Conservation (phyloP, 345 rosid genomes). For the Mangifera indica region DNA sequence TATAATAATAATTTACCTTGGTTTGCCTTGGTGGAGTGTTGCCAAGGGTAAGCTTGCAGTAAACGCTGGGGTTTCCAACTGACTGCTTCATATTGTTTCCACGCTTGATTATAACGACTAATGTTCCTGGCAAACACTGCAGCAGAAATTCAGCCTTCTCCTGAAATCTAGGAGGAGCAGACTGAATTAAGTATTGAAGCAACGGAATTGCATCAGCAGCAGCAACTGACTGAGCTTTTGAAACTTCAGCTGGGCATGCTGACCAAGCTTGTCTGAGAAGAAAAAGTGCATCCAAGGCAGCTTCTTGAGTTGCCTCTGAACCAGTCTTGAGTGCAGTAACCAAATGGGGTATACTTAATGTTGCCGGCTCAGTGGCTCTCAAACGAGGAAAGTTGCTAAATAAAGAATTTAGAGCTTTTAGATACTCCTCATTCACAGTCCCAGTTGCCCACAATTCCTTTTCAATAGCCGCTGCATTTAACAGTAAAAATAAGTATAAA, state of each 20-base stretch:
- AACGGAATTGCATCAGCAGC: constrained; percentile 98
- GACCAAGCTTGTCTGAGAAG: constrained; percentile 99
- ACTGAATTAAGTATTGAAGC: constrained; percentile 91
- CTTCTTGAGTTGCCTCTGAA: constrained; percentile 98
- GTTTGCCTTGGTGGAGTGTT: constrained; percentile 87
- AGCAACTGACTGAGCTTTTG: constrained; percentile 92
- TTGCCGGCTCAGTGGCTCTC: constrained; percentile 97
- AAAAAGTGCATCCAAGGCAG: constrained; percentile 91
- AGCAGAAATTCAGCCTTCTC: constrained; percentile 95
- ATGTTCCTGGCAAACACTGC: constrained; percentile 97
- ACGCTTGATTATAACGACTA: constrained; percentile 85
- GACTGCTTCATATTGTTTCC: constrained; percentile 99
- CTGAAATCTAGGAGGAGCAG: constrained; percentile 99
- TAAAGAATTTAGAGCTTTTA: constrained; percentile 82
- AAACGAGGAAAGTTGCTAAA: constrained; percentile 96
- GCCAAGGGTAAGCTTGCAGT: constrained; percentile 88
- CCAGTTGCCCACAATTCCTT: constrained; percentile 98
- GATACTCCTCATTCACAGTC: constrained; percentile 91
- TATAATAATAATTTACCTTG: constrained; percentile 42
- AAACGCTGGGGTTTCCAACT: constrained; percentile 96
- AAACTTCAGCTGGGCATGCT: constrained; percentile 97
- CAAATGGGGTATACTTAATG: constrained; percentile 93
- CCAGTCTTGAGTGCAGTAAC: constrained; percentile 92
- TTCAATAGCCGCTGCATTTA: constrained; percentile 87
- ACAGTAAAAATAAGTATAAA: constrained; percentile 6